Evolutionary conservation across 176 grass and related monocot genomes (phyloP), one percentile per base, ranked within the genome.

Genomic region (Oryza longistaminata): DNA sequence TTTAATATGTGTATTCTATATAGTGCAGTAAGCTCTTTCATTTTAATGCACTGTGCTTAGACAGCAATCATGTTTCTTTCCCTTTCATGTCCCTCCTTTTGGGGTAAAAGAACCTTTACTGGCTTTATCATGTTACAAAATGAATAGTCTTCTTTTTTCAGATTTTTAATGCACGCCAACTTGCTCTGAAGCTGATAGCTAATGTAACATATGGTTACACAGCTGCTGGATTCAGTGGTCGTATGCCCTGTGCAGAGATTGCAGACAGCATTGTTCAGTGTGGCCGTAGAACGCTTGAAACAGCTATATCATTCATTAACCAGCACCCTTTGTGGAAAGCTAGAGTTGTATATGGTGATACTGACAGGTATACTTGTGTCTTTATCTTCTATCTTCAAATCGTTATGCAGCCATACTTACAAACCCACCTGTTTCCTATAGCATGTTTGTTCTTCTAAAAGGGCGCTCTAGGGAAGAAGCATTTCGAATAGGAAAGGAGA

Each of bases 141-240:
- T 72, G 39, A 46, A 6, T 35, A 46, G 34, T 77, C n/a, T 35
- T 83, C 73, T 21, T 52, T 62, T 74, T 64, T 70, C 95, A 98
- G 95, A 95, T 98, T 88, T 91, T 87, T 87, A 98, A 98, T 88
- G 95, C 95, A 88, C 85, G 95, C 67, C 95, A 98, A 86, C 95
- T 95, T 82, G 95, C 95, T 82, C 77, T 98, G 73, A 95, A 98
- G 85, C 80, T 95, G 81, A 98, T 95, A 92, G 95, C 95, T 64
- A 98, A 98, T 85, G 95, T 98, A 42, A 95, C 93, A 27, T 98
- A 98, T 78, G 95, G 93, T 91, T 98, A 98, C 78, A 95, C 95
- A 74, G 95, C 95, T 87, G 95, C 95, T 86, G 93, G 95, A 58
- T 98, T 95, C 72, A 98, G 91, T 71, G 95, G 95, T 50, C 92